phyloP scores from a whole-genome alignment of 129 eudicot species.

The Sambucus nigra region DNA sequence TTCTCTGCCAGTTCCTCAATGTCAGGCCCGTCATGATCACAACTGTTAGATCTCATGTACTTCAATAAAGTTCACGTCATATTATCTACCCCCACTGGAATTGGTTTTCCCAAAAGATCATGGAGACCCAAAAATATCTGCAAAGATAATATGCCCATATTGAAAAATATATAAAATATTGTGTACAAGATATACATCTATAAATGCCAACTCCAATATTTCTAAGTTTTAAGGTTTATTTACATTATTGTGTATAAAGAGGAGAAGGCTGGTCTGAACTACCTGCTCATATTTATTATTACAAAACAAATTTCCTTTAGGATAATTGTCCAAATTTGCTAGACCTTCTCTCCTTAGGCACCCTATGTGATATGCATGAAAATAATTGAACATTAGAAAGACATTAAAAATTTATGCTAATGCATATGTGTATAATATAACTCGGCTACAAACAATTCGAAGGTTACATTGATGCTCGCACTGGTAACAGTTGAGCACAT shows the following conservation, averaged over 20 bases:
- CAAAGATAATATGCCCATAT: slow-evolving; percentile 6
- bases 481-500: slow-evolving; percentile 47
- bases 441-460: background rate
- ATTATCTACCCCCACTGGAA: slow-evolving; percentile 56
- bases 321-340: slow-evolving; percentile 12
- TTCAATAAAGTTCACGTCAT: slow-evolving; percentile 74
- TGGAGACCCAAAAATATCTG: slow-evolving; percentile 62
- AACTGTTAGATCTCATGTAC: slow-evolving; percentile 22
- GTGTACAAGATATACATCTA: too few species aligned
- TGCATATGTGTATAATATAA: slow-evolving; percentile 1
- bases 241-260: too few species aligned
- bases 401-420: background rate
- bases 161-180: too few species aligned
- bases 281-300: slow-evolving; percentile 63
- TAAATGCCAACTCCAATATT: too few species aligned
- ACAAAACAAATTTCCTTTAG: slow-evolving; percentile 61
- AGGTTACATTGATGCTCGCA: slow-evolving; percentile 65
- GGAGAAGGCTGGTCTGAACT: background rate
- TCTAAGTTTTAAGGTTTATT: too few species aligned
- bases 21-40: slow-evolving; percentile 13
- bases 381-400: slow-evolving; percentile 5
- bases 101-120: slow-evolving; percentile 46
- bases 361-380: slow-evolving; percentile 54
- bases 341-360: slow-evolving; percentile 48
- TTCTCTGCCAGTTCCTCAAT: slow-evolving; percentile 34